phyloP scores from a whole-genome alignment of 2,329 filamentous ascomycete species.

The Sordariomycetes sp. region DNA sequence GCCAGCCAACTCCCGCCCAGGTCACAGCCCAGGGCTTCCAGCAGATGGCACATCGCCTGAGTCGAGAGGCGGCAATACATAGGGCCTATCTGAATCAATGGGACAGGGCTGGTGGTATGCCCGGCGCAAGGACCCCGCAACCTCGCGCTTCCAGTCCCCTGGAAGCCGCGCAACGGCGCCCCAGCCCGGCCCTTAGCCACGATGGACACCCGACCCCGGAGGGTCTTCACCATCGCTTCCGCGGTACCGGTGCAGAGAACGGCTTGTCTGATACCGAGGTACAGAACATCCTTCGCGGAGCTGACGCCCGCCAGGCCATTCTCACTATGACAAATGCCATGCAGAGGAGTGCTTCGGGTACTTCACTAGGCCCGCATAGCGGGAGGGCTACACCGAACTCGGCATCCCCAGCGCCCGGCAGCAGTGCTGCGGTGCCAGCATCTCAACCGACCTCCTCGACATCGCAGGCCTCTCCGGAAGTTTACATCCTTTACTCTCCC shows the following conservation, averaged over 20 bases:
- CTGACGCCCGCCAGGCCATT: constrained; percentile 27
- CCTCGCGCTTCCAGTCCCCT: not conserved
- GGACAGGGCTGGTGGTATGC: not conserved
- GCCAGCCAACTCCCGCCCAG: not conserved
- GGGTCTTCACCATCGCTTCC: not conserved
- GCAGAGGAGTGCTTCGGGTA: constrained; percentile 37
- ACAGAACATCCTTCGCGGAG: constrained; percentile 32
- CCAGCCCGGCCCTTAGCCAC: not conserved
- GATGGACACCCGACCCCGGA: not conserved
- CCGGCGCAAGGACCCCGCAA: not conserved
- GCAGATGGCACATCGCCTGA: constrained; percentile 4
- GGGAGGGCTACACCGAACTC: constrained; percentile 31
- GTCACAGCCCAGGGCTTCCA: constrained; percentile 2
- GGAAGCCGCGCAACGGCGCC: not conserved
- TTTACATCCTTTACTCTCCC: constrained; percentile 52
- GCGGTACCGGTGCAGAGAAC: constrained; percentile 6
- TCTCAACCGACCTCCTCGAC: constrained; percentile 9
- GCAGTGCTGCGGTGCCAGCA: constrained; percentile 11
- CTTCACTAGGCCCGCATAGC: constrained; percentile 26
- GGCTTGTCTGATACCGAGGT: constrained; percentile 30
- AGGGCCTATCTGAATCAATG: constrained; percentile 2
- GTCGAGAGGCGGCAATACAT: constrained; percentile 2
- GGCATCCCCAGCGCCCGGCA: constrained; percentile 6
- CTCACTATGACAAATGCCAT: constrained; percentile 32
- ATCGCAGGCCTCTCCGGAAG: constrained; percentile 28